Base-by-base conservation (phyloP, 129 eudicot species). In the Calendula officinalis region DNA sequence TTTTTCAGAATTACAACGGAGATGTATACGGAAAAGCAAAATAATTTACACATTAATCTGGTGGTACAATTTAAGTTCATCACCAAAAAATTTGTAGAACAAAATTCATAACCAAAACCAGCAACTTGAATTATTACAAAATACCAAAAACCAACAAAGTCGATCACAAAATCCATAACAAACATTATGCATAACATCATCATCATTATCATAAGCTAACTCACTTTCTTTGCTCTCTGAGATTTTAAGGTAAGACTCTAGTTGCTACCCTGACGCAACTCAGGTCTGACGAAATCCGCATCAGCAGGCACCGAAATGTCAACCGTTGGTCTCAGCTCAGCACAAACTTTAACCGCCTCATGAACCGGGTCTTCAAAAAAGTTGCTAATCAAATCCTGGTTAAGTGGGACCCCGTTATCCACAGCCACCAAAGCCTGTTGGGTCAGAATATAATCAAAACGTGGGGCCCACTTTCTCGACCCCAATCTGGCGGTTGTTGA, bases 381-480 rank as follows among this genome's bases (percentile, higher is more conserved):
- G 87, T 92, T 92, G 80, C 91, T 81, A 57, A 92, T 85, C 56
- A 92, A 85, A 57, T 92, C 99, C 62, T 56, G 85, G 71, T 92
- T 88, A 59, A 92, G 64, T 0, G 96, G 89, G 14, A 84, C 33
- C 37, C 75, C 76, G 1, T 77, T 83, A 74, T 92, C 99, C 4
- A 92, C 87, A 3, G 96, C 96, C 58, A 92, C 99, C 68, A 92
- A 81, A 2, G 96, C 99, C 38, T 92, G 99, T 67, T 92, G 99
- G 30, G 91, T 88, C 39, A 92, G 84, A 72, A 88, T 72, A 77
- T 92, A 92, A 42, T 92, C 99, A 6, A 92, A 92, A 0, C 99
- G 82, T 8, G 96, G 99, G 44, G 99, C 99, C 99, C 99, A 92
- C 72, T 92, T 92, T 74, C 99, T 88, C 17, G 99, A 92, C 50